These are phyloP conservation scores for Grigorovia yakushimaensis DNA, from an alignment of 805 yeast species.

Conservation along the genomic window DNA sequence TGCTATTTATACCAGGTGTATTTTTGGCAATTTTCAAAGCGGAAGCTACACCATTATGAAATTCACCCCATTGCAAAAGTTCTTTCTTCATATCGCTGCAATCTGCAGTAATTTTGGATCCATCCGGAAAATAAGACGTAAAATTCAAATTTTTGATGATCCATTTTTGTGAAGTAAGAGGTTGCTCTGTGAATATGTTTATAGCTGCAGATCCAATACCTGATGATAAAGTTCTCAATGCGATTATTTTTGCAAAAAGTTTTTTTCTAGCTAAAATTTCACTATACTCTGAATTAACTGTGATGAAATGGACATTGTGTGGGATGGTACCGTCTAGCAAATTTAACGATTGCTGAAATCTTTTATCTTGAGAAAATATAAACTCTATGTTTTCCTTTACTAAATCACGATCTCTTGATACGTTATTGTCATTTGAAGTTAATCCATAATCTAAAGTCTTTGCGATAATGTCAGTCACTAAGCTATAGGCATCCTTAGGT, in stretches of 20 bases:
- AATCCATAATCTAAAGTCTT: conserved; percentile 32
- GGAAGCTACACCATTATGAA: conserved; percentile 85
- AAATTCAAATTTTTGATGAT: conserved; percentile 70
- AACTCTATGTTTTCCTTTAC: conserved; percentile 28
- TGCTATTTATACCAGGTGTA: conserved; percentile 55
- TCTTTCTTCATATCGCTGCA: conserved; percentile 9
- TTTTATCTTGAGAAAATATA: conserved; percentile 66
- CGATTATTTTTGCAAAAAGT: conserved; percentile 50
- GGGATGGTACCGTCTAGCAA: conserved; percentile 37
- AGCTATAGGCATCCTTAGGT: conserved; percentile 11
- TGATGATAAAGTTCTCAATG: conserved; percentile 58
- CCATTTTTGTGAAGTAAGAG: conserved; percentile 76
- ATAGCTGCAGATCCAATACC: conserved; percentile 27
- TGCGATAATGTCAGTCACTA: conserved; percentile 33
- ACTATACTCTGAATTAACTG: conserved; percentile 45
- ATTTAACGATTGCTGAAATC: conserved; percentile 68
- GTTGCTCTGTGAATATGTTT: conserved; percentile 37
- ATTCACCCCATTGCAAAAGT: conserved; percentile 60
- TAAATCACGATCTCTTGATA: not conserved
- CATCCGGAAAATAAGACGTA: conserved; percentile 56
- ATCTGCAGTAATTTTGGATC: conserved; percentile 50
- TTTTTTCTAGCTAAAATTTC: conserved; percentile 42
- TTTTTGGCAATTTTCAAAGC: conserved; percentile 68
- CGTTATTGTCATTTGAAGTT: not conserved
- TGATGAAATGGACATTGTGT: conserved; percentile 17